phyloP scores from a whole-genome alignment of 805 yeast species.

The Myxozyma neotropica region DNA sequence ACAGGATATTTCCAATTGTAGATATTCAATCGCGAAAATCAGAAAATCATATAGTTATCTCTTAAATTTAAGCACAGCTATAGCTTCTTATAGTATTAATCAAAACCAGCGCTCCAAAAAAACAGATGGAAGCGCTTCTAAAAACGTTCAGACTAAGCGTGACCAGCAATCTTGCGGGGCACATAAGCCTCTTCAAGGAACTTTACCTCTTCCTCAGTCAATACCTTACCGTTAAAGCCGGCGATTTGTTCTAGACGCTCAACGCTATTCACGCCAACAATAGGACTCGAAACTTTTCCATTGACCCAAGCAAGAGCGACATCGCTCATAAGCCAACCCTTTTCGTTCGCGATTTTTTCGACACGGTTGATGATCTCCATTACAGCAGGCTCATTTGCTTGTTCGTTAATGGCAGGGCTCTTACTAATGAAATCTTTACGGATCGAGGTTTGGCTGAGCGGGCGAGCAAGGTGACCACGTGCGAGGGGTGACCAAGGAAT shows the following conservation, averaged over 20 bases:
- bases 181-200: slow-evolving; percentile 42
- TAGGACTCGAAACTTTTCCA: slow-evolving; percentile 45
- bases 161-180: slow-evolving; percentile 32
- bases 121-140: too few species aligned
- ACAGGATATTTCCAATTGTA: too few species aligned
- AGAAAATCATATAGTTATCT: too few species aligned
- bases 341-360: slow-evolving; percentile 56
- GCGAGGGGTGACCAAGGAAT: slow-evolving; percentile 67
- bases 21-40: too few species aligned
- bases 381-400: slow-evolving; percentile 30
- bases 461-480: slow-evolving; percentile 57
- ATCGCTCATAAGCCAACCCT: slow-evolving; percentile 1
- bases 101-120: too few species aligned
- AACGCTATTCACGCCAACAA: slow-evolving; percentile 54
- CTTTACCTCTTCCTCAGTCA: slow-evolving; percentile 45
- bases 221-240: slow-evolving; percentile 46
- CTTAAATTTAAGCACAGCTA: too few species aligned
- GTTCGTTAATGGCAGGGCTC: slow-evolving; percentile 16
- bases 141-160: slow-evolving; percentile 3
- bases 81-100: too few species aligned
- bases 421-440: slow-evolving; percentile 22
- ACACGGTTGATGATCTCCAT: slow-evolving; percentile 47
- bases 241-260: slow-evolving; percentile 58
- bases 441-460: slow-evolving; percentile 38
- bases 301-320: background rate